Base-by-base conservation (phyloP, 2,329 filamentous ascomycete genomes). In the Neonectria magnoliae region DNA sequence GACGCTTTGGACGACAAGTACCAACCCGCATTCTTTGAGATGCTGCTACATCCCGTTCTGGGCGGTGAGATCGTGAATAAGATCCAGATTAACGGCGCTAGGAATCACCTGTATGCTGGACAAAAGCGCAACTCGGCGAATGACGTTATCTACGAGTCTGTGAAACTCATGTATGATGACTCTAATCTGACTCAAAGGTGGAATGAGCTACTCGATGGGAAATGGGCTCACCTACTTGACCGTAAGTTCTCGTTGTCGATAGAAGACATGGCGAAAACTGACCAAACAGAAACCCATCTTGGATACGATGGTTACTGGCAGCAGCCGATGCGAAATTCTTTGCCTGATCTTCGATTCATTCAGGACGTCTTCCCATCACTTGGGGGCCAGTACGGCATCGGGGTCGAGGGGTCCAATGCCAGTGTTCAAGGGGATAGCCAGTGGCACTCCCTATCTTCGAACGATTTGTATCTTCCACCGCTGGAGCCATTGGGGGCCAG, bases 281-380 rank as follows among this genome's bases (percentile, higher is more conserved):
- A 42, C n/a, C n/a, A 20, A 25, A 5, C 38, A 80, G 79, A 87
- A 79, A 86, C 84, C 0, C 86, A 87, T 68, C 76, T 87, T 9
- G 84, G 85, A 20, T 87, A 85, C 51, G 80, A 85, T 57, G 82
- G 81, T 0, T 75, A 76, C 75, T 87, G 90, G 90, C 90, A 93
- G 77, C 90, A 92, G 74, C 89, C 91, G 1, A 92, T 92, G 90
- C 82, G 89, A 36, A 91, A 93, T 73, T 85, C 85, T 0, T 83
- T 91, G 1, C 89, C 90, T 0, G 84, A 86, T 6, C 62, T 76
- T 20, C 51, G 66, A 4, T 76, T 70, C n/a, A 72, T 76, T 4
- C 74, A 76, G 18, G 90, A 8, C 83, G 89, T 58, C 80, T 93
- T 60, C 88, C 89, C 22, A 80, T 93, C 48, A 81, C 68, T 71